Base-by-base conservation (phyloP, 1,284 basidiomycete genomes). In the Pulveroboletus ridleyi region DNA sequence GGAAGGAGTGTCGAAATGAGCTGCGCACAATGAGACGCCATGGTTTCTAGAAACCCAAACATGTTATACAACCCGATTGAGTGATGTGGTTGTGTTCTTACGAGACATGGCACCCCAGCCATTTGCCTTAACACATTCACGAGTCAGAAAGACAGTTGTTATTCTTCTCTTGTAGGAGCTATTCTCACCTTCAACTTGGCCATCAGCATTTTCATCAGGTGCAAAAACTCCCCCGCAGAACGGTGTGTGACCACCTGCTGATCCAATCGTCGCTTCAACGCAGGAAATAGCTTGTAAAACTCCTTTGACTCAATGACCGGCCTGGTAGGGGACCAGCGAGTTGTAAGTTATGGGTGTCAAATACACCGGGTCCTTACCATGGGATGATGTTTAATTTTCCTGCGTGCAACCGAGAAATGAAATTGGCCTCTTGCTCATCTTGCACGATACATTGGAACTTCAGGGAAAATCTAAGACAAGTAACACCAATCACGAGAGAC, bases 61-160 rank as follows among this genome's bases (percentile, higher is more conserved):
- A 22, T 62, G 44, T 8, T 49, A 62, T 33, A 17, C 44, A 58
- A 55, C 20, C 1, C 47, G 41, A 42, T 13, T 44, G 29, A 56
- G 54, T 7, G 42, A 41, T 5, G 14, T 0, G 17, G 53, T 75
- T 83, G 53, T 39, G 35, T 39, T 39, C 35, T 39, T 66, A 88
- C 87, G 86, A 61, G 84, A 83, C n/a, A 88, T 73, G 1, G 87
- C 79, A 18, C 86, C 85, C 87, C 87, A 89, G 64, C 89, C 86
- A 64, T 88, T 88, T 2, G 83, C 82, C 86, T 88, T 47, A 56
- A 46, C 41, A 41, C 13, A 42, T 20, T 64, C 18, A 66, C 33
- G 41, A 25, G 44, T 64, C 8, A 41, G 5, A 17, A 35, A 8
- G 35, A 13, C 35, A 39, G 9, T 39, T 11, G 9, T 39, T 17